A percentile compares a stretch with the other conserved stretches of the same genome.
phyloP scores from a whole-genome alignment of 116 monocot species.

The Papilionanthe hybrid region DNA sequence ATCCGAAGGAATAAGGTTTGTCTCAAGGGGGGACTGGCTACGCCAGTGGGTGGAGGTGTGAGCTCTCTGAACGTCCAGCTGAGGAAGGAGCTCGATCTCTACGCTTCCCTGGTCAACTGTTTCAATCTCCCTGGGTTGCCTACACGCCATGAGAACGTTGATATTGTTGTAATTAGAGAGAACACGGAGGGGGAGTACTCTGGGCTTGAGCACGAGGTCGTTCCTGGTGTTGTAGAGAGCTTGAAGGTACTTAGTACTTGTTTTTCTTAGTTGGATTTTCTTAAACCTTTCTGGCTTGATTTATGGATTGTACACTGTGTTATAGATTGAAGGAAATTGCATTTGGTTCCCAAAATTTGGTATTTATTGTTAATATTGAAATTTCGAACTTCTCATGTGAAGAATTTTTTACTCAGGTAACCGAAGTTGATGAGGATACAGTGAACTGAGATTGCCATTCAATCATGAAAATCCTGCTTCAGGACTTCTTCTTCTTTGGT shows the following conservation, averaged over 20 bases:
- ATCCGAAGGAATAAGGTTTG: slow-evolving; percentile 56
- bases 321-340: too few species aligned
- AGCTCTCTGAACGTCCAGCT: slow-evolving; percentile 50
- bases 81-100: slow-evolving; percentile 52
- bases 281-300: too few species aligned
- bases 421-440: too few species aligned
- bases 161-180: slow-evolving; percentile 51
- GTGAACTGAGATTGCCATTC: too few species aligned
- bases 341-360: too few species aligned
- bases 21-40: slow-evolving; percentile 57
- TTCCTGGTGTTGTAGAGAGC: slow-evolving; percentile 48
- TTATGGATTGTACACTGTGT: too few species aligned
- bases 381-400: too few species aligned
- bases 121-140: slow-evolving; percentile 51
- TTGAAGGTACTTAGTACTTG: slow-evolving; percentile 22
- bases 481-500: too few species aligned
- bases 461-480: too few species aligned
- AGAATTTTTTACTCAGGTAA: too few species aligned
- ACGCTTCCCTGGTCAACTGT: slow-evolving; percentile 53
- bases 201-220: slow-evolving; percentile 55
- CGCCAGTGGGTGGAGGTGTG: slow-evolving; percentile 59
- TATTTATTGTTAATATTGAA: too few species aligned
- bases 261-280: too few species aligned
- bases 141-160: slow-evolving; percentile 38
- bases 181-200: slow-evolving; percentile 50